A percentile compares a stretch with the other conserved stretches of the same genome.
Conservation (phyloP, 2,329 filamentous ascomycete genomes). For the Neoascochyta sp. region DNA sequence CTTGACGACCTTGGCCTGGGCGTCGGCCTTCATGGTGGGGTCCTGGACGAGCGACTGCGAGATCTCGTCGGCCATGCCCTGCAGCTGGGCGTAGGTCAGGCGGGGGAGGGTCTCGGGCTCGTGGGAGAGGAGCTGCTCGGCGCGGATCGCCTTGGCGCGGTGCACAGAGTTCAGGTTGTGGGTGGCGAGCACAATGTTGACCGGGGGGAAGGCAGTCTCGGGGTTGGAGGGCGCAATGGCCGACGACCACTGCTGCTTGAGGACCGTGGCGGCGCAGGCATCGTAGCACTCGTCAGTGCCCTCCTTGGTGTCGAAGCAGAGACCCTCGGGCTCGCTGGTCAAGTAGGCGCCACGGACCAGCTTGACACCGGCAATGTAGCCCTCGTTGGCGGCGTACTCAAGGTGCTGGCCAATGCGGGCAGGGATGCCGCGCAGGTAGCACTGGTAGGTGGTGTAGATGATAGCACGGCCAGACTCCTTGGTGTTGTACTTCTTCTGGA, state of each 20-base stretch:
- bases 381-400: conserved; percentile 42
- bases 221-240: conserved; percentile 45
- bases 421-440: conserved; percentile 52
- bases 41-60: conserved; percentile 56
- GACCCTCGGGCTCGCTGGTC: conserved; percentile 45
- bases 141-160: conserved; percentile 49
- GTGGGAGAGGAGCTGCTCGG: conserved; percentile 39
- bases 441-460: conserved; percentile 65
- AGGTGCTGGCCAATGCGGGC: conserved; percentile 47
- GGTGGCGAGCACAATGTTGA: conserved; percentile 69
- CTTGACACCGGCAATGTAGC: conserved; percentile 55
- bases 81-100: conserved; percentile 71
- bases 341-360: conserved; percentile 58
- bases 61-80: conserved; percentile 95
- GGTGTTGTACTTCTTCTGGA: conserved; percentile 72
- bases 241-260: conserved; percentile 60
- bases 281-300: conserved; percentile 65
- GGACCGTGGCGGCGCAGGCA: conserved; percentile 62
- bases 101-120: conserved; percentile 28
- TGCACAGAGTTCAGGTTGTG: conserved; percentile 74
- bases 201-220: conserved; percentile 38
- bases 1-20: conserved; percentile 50
- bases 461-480: conserved; percentile 55
- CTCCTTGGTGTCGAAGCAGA: conserved; percentile 54
- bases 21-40: conserved; percentile 35